These are phyloP conservation scores for Graphiopsis chlorocephala DNA, from an alignment of 2,329 filamentous ascomycete species.

Conservation along the genomic window DNA sequence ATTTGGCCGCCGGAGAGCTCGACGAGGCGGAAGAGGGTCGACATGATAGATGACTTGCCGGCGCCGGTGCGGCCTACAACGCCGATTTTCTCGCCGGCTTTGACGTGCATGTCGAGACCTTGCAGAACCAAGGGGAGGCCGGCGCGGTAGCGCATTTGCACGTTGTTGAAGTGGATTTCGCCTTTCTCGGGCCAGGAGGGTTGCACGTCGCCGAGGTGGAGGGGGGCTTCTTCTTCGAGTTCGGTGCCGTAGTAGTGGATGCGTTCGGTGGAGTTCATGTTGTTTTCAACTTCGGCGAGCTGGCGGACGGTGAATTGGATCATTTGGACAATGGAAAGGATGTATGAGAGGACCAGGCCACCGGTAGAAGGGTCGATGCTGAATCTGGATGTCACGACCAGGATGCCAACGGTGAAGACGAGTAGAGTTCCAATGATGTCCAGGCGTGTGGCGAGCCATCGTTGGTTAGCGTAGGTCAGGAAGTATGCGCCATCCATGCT, in stretches of 20 bases:
- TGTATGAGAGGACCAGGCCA: constrained; percentile 88
- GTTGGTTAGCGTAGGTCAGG: constrained; percentile 90
- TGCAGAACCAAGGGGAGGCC: constrained; percentile 50
- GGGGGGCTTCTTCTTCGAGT: constrained; percentile 84
- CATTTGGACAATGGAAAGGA: constrained; percentile 90
- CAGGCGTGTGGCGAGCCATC: constrained; percentile 83
- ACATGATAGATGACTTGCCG: constrained; percentile 82
- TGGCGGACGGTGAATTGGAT: constrained; percentile 94
- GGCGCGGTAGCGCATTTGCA: constrained; percentile 52
- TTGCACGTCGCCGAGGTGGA: constrained; percentile 69
- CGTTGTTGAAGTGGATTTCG: constrained; percentile 56
- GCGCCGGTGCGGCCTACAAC: constrained; percentile 80
- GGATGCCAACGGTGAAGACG: constrained; percentile 82
- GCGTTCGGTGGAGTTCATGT: constrained; percentile 95
- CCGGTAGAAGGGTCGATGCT: constrained; percentile 78
- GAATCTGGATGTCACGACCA: constrained; percentile 90
- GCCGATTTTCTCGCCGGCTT: constrained; percentile 74
- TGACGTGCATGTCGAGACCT: constrained; percentile 62
- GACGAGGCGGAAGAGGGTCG: constrained; percentile 70
- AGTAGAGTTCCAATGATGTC: constrained; percentile 80
- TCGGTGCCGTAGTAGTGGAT: constrained; percentile 84
- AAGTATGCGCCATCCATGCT: constrained; percentile 94
- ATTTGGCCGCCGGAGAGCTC: constrained; percentile 49
- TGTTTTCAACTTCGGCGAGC: constrained; percentile 92
- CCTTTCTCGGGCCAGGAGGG: constrained; percentile 82